phyloP scores from a whole-genome alignment of 2,329 filamentous ascomycete species.

The Fusarium poae region DNA sequence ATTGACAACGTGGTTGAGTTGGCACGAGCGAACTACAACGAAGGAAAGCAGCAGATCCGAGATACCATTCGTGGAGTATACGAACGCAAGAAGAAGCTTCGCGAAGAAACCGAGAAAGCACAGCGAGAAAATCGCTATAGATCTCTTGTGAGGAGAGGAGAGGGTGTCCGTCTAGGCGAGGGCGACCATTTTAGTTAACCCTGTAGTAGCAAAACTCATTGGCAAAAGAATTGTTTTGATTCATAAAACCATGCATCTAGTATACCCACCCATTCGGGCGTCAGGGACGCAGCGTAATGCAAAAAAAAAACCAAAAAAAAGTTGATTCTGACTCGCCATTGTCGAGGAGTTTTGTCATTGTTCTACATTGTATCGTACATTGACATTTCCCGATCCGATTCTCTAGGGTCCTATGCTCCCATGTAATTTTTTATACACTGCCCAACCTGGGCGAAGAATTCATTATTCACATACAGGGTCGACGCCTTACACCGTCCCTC shows the following conservation, averaged over 20 bases:
- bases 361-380: slow-evolving; percentile 59
- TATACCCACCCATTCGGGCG: slow-evolving; percentile 40
- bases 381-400: slow-evolving; percentile 46
- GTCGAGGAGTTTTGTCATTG: slow-evolving; percentile 50
- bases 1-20: slow-evolving; percentile 87
- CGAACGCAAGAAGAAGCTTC: slow-evolving; percentile 83
- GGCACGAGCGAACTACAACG: slow-evolving; percentile 86
- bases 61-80: slow-evolving; percentile 89
- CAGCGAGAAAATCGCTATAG: slow-evolving; percentile 59
- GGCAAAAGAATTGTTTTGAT: slow-evolving; percentile 14
- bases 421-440: slow-evolving; percentile 53
- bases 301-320: slow-evolving; percentile 24
- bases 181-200: slow-evolving; percentile 73
- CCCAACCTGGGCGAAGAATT: slow-evolving; percentile 47
- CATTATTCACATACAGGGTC: slow-evolving; percentile 47
- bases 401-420: slow-evolving; percentile 42
- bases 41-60: slow-evolving; percentile 83
- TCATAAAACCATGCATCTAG: slow-evolving; percentile 27
- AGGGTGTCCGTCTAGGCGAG: slow-evolving; percentile 69
- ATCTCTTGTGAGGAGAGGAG: slow-evolving; percentile 62
- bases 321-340: slow-evolving; percentile 46
- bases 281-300: slow-evolving; percentile 32
- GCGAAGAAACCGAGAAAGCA: slow-evolving; percentile 66
- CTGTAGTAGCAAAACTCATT: slow-evolving; percentile 6
- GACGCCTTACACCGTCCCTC: slow-evolving; percentile 38